phyloP scores from a whole-genome alignment of 228 moss, liverwort and hornwort species.

The Sphagnum fallax region DNA sequence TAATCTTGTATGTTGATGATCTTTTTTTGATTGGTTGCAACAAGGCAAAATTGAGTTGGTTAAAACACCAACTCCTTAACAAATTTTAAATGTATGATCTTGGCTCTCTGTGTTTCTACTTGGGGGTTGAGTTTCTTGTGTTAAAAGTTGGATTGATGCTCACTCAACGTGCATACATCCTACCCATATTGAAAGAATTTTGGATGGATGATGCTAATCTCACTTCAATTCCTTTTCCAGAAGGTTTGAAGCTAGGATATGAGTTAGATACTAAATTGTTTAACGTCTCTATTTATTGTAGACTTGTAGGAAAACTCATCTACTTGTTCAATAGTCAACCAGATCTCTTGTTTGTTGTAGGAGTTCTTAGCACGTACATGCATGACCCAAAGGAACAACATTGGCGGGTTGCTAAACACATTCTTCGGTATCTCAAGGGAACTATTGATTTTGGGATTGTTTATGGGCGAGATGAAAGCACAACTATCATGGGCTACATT shows the following conservation, averaged over 20 bases:
- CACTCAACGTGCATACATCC: too few relatives aligned
- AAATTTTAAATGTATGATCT: slow-evolving; percentile 5
- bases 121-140: background rate
- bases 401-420: background rate
- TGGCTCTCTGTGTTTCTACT: background rate
- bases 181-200: too few relatives aligned
- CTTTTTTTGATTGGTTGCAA: background rate
- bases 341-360: background rate
- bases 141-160: background rate
- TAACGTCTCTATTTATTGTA: background rate
- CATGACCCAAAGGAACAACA: background rate
- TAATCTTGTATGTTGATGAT: slow-evolving; percentile 4
- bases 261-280: background rate
- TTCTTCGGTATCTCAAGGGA: background rate
- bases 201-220: background rate
- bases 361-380: background rate
- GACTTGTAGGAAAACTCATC: background rate
- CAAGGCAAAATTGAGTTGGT: background rate
- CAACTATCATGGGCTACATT: too few relatives aligned
- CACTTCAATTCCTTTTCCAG: background rate
- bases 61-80: background rate
- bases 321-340: background rate
- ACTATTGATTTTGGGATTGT: background rate
- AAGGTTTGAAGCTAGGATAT: background rate
- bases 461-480: background rate